Conservation (phyloP, 306 rosid species). For the Lagenaria siceraria region DNA sequence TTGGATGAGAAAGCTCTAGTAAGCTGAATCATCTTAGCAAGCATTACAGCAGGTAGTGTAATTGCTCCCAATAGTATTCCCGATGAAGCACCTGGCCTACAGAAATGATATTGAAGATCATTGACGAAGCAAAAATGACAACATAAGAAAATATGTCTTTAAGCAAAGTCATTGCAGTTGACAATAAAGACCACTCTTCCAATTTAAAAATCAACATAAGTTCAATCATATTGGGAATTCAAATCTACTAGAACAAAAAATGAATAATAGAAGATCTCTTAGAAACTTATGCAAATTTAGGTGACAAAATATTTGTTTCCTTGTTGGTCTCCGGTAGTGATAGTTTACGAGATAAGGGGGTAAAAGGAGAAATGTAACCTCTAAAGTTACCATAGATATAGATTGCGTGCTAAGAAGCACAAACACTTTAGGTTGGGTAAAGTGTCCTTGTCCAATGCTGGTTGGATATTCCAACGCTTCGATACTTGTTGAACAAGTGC, state of each 20-base stretch:
- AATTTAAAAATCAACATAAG: not conserved
- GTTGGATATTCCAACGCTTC: not conserved
- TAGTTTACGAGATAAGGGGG: not conserved
- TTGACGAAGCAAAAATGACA: not conserved
- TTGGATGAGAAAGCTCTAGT: slow-evolving; percentile 40
- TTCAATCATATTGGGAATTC: not conserved
- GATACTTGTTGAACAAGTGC: not conserved
- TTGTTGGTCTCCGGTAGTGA: not conserved
- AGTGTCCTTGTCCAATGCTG: not conserved
- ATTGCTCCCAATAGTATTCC: slow-evolving; percentile 74
- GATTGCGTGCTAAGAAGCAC: not conserved
- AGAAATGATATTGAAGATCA: not conserved
- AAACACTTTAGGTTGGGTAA: not conserved
- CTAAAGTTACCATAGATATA: not conserved
- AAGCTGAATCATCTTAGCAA: slow-evolving; percentile 61
- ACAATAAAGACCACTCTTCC: not conserved
- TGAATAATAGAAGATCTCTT: not conserved
- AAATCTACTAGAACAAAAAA: not conserved
- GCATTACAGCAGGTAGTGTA: slow-evolving; percentile 61
- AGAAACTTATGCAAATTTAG: not conserved
- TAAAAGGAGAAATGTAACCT: not conserved
- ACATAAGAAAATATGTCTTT: not conserved
- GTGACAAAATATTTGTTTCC: not conserved
- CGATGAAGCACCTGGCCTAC: slow-evolving; percentile 71
- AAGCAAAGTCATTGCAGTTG: not conserved